Evolutionary conservation across 2,329 filamentous ascomycete genomes (phyloP).

Genomic region (Penicillium sp.): DNA sequence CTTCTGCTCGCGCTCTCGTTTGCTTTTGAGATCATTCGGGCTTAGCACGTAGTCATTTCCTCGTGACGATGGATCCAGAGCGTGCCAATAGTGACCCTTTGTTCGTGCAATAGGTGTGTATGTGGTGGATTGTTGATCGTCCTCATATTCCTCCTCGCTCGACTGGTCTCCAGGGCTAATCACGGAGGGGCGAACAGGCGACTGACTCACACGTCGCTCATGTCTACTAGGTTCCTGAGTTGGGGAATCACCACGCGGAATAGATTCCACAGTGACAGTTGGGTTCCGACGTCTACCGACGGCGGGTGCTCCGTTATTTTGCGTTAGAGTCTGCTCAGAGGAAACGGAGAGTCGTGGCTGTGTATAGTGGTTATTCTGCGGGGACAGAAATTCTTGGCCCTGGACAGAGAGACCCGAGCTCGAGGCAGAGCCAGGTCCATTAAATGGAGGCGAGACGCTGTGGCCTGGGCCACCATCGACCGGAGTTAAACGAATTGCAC

Average conservation of each 20-base stretch:
- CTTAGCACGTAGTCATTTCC: constrained; percentile 51
- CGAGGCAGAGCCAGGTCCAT: constrained; percentile 21
- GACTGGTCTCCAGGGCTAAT: constrained; percentile 29
- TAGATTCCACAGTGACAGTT: constrained; percentile 49
- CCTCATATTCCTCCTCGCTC: constrained; percentile 31
- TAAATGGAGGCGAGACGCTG: constrained; percentile 19
- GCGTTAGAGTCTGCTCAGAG: constrained; percentile 2
- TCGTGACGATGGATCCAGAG: constrained; percentile 52
- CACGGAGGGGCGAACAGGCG: constrained; percentile 43
- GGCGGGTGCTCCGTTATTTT: constrained; percentile 14
- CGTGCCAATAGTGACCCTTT: constrained; percentile 55
- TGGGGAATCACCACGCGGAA: constrained; percentile 50
- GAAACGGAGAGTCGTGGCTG: constrained; percentile 14
- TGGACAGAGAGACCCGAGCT: constrained; percentile 18
- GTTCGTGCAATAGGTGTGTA: constrained; percentile 23
- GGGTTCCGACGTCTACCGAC: constrained; percentile 44
- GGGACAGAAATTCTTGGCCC: constrained; percentile 12
- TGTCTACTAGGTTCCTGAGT: constrained; percentile 26
- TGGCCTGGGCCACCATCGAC: constrained; percentile 22
- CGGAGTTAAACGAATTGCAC: constrained; percentile 38
- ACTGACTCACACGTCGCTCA: constrained; percentile 35
- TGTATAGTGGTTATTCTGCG: constrained; percentile 14
- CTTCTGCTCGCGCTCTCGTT: constrained; percentile 53
- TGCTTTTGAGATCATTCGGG: constrained; percentile 55
- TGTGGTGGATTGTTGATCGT: constrained; percentile 23